A percentile compares a stretch with the other conserved stretches of the same genome.
phyloP scores from a whole-genome alignment of 1,139 yeast genomes.

The Geotrichum cucujoidarum region DNA sequence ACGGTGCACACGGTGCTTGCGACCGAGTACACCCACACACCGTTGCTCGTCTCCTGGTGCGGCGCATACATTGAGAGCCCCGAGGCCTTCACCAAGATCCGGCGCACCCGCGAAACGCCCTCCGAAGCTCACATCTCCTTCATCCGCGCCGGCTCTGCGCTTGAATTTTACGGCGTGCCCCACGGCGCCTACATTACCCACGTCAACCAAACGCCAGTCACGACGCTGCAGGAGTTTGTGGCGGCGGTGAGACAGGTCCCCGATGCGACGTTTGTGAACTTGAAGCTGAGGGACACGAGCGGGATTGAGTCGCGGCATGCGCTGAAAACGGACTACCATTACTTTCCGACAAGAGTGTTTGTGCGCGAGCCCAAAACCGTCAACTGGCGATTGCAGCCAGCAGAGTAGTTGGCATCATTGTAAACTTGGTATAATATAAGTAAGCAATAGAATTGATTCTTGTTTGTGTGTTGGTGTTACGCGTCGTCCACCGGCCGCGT shows the following conservation, averaged over 20 bases:
- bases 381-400: no score
- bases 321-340: conserved; percentile 82
- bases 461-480: no score
- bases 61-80: neutral
- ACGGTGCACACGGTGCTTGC: conserved; percentile 75
- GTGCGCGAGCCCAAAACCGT: no score
- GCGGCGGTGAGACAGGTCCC: conserved; percentile 60
- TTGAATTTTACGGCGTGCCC: conserved; percentile 24
- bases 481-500: no score
- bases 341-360: conserved; percentile 94
- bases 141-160: neutral
- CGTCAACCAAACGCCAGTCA: conserved; percentile 72
- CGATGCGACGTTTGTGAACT: conserved; percentile 48
- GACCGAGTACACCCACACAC: neutral
- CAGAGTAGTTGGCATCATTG: no score
- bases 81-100: neutral
- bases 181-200: conserved; percentile 84
- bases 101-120: neutral
- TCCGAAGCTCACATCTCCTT: neutral
- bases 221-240: conserved; percentile 61
- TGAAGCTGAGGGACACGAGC: conserved; percentile 51
- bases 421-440: no score
- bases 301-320: conserved; percentile 82
- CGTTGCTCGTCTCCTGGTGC: neutral
- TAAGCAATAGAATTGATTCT: no score